phyloP scores from a whole-genome alignment of 2,329 filamentous ascomycete species.

The Pseudogymnoascus sp. region DNA sequence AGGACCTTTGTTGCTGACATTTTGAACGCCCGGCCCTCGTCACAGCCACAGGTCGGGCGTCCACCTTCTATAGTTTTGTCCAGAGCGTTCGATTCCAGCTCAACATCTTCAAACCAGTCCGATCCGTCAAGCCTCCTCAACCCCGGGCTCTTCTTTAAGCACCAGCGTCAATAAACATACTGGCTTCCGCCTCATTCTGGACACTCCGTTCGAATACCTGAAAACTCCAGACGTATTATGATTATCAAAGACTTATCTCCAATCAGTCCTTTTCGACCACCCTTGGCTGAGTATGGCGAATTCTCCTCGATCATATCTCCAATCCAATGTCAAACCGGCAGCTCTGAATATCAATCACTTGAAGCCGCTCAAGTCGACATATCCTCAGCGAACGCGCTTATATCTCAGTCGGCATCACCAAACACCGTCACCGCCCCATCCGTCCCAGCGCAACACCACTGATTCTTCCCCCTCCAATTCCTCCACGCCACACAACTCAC shows the following conservation, averaged over 20 bases:
- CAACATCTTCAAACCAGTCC: not conserved
- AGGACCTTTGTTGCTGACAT: not conserved
- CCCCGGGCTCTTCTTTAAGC: not conserved
- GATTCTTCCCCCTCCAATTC: slow-evolving; percentile 52
- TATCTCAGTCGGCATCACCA: slow-evolving; percentile 27
- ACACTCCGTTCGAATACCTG: not conserved
- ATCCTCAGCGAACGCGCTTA: not conserved
- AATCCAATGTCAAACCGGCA: not conserved
- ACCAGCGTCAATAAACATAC: not conserved
- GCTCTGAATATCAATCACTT: not conserved
- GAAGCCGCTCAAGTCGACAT: not conserved
- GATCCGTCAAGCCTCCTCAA: not conserved
- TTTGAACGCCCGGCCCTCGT: not conserved
- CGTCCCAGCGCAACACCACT: slow-evolving; percentile 58
- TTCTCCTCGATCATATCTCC: not conserved
- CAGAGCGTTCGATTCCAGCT: not conserved
- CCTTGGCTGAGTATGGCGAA: not conserved
- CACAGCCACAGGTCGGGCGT: not conserved
- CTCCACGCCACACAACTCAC: slow-evolving; percentile 56
- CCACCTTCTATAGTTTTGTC: not conserved
- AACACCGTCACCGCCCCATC: slow-evolving; percentile 59
- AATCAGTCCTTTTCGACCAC: not conserved
- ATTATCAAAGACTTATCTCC: not conserved
- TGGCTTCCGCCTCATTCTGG: not conserved
- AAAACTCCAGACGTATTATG: not conserved